Conservation (phyloP, 805 yeast genomes). For the Ogataea wickerhamii region DNA sequence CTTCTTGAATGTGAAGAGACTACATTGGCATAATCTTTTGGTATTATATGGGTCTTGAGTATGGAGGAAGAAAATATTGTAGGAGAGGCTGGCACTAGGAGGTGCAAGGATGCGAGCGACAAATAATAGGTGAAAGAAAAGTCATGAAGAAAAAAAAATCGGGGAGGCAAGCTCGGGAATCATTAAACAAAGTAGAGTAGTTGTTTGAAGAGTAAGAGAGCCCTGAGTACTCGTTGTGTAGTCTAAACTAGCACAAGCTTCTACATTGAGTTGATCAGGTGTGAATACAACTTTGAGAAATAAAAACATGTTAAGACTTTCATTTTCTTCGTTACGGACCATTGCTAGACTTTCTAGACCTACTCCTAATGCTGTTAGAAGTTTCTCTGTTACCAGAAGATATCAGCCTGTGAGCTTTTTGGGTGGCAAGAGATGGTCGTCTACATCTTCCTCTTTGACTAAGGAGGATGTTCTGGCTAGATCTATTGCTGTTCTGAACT, state of each 20-base stretch:
- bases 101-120: slow-evolving; percentile 2
- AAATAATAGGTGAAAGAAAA: slow-evolving; percentile 1
- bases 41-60: no score
- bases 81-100: no score
- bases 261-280: no score
- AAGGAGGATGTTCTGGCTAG: slow-evolving; percentile 79
- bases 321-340: slow-evolving; percentile 24
- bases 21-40: no score
- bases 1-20: no score
- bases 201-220: neutral
- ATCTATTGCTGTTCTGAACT: slow-evolving; percentile 71
- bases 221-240: neutral
- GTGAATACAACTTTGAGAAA: no score
- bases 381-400: slow-evolving; percentile 4
- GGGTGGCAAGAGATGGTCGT: slow-evolving; percentile 22
- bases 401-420: slow-evolving; percentile 19
- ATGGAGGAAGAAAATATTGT: no score
- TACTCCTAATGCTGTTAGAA: slow-evolving; percentile 5
- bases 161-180: slow-evolving; percentile 2
- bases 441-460: slow-evolving; percentile 59
- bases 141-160: neutral
- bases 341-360: slow-evolving; percentile 9
- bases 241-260: no score
- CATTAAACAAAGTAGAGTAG: no score
- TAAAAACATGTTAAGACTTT: slow-evolving; percentile 19